Evolutionary conservation across 192 early-diverging fungal genomes (phyloP), one percentile per base, ranked within the genome.

Genomic region (Coemansia sp.): DNA sequence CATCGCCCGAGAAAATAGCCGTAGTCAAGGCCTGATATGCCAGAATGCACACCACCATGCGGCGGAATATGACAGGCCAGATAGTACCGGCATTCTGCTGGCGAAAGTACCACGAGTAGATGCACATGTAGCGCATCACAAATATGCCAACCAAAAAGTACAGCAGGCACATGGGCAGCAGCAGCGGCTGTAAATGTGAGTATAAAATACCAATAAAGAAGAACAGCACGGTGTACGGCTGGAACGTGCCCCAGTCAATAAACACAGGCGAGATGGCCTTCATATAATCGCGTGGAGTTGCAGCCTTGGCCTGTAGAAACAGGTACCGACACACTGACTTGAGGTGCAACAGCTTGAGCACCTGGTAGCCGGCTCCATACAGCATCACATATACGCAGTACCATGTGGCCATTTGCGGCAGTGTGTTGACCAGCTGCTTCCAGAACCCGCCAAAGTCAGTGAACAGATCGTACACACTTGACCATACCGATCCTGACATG

Each of bases 131-230:
- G 76, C 91, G 91, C 75, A 82, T 85, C 0, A 88, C 85, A 37
- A 92, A 64, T 23, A 86, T 85, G 1, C 85, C 82, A 15, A 90
- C 29, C 5, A 76, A 55, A 63, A 86, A 92, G 61, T 90, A 93
- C 27, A 91, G 60, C 10, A 80, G 60, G 17, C 87, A 85, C 83
- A 93, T 89, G 17, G 85, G 73, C 59, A 93, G 66, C 54, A 93
- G 85, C 15, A 90, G 66, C 0, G 91, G 90, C 32, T 82, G 79
- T 12, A 93, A 75, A 57, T 87, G 85, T 12, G 90, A 86, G 71
- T 93, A 93, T n/a, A 90, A 84, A 4, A 93, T 60, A 2, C 87
- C 75, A 38, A 93, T 85, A 1, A 91, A 83, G 70, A 92, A 90
- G 17, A 90, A 80, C 49, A 93, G 81, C 19, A 92, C 75, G 11